Percentiles rank a stretch among this genome's conserved stretches.
These are phyloP conservation scores for Dipodascus geniculatus DNA, from an alignment of 805 yeast species.

Conservation along the genomic window DNA sequence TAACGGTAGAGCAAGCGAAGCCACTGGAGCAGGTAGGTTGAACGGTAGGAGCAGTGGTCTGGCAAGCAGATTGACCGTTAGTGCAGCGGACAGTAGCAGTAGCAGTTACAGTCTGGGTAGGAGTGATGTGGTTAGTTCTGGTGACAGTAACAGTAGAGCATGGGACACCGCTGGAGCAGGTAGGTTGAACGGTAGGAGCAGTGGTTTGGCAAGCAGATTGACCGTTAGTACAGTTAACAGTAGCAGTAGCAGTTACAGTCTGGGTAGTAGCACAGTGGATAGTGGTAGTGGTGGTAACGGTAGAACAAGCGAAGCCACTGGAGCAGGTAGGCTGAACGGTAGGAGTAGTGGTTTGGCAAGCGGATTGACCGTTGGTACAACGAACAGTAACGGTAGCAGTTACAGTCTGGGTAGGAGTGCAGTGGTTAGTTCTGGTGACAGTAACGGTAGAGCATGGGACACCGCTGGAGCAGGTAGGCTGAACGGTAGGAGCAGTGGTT, in stretches of 20 bases:
- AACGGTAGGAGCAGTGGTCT: not conserved
- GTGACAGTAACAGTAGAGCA: not conserved
- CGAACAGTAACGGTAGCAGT: not conserved
- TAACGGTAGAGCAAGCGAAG: not conserved
- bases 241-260: conserved; percentile 6
- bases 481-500: not conserved
- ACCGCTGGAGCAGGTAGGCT: not conserved
- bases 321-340: not conserved
- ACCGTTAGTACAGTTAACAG: conserved; percentile 3
- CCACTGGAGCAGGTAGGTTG: not conserved
- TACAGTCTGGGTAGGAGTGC: not conserved
- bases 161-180: not conserved
- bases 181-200: not conserved
- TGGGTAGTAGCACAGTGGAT: conserved; percentile 13
- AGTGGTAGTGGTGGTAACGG: not conserved
- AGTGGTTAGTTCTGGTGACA: not conserved
- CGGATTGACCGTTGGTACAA: not conserved
- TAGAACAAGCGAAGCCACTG: not conserved
- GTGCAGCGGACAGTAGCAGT: not conserved
- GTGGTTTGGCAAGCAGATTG: conserved; percentile 1
- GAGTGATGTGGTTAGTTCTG: not conserved
- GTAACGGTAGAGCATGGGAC: conserved; percentile 1
- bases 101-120: not conserved
- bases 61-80: not conserved
- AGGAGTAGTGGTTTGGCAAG: not conserved